Evolutionary conservation across 163 green algal species (phyloP).

Genomic region (Scenedesmus sp.): DNA sequence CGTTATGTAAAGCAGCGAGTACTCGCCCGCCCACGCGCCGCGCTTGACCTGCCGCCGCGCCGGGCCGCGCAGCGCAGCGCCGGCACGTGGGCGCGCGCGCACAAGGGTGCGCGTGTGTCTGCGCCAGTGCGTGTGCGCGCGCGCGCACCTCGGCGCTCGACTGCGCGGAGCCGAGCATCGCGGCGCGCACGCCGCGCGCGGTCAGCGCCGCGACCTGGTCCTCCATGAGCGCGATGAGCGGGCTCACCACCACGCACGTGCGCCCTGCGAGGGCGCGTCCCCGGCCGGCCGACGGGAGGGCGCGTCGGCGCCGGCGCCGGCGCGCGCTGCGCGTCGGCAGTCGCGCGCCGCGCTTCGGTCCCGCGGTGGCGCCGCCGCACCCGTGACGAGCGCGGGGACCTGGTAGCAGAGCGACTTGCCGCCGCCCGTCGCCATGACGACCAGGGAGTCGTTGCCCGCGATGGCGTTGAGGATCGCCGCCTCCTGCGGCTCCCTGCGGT

Average conservation of each 20-base stretch:
- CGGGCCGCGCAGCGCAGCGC: too few relatives aligned
- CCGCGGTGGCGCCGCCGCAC: too few relatives aligned
- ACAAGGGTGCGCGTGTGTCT: too few relatives aligned
- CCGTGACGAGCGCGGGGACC: slow-evolving; percentile 29
- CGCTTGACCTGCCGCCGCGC: slow-evolving; percentile 64
- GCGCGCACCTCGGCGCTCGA: slow-evolving; percentile 36
- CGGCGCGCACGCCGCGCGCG: slow-evolving; percentile 56
- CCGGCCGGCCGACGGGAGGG: too few relatives aligned
- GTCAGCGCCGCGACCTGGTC: slow-evolving; percentile 75
- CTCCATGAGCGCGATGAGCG: slow-evolving; percentile 95
- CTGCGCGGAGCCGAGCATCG: slow-evolving; percentile 73
- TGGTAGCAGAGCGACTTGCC: slow-evolving; percentile 64
- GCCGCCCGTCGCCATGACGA: slow-evolving; percentile 59
- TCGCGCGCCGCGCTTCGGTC: too few relatives aligned
- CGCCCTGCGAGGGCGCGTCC: too few relatives aligned
- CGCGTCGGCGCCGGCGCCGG: too few relatives aligned
- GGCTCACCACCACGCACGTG: slow-evolving; percentile 85
- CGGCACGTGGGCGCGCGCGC: too few relatives aligned
- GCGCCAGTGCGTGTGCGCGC: background rate
- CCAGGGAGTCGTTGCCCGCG: slow-evolving; percentile 43
- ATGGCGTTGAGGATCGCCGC: slow-evolving; percentile 46
- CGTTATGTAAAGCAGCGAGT: slow-evolving; percentile 76
- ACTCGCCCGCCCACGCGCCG: slow-evolving; percentile 65
- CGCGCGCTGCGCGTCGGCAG: too few relatives aligned
- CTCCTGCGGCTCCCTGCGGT: slow-evolving; percentile 42